Evolutionary conservation across 768 basidiomycete species (phyloP), one percentile per base, ranked within the genome.

Genomic region (Kondoa malvinella): DNA sequence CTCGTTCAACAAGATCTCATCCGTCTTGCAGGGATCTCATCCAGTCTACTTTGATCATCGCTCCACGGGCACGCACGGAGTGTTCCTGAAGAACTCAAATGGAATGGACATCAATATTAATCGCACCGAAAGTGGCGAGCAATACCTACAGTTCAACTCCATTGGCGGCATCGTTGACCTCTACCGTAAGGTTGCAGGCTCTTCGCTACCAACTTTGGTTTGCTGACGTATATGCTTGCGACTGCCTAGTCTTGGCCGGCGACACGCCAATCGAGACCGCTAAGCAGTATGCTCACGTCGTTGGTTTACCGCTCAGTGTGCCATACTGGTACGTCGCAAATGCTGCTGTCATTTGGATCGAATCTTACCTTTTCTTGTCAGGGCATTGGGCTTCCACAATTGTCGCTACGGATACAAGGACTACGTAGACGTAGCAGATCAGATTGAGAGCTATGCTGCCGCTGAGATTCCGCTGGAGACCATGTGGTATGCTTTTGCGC

Each of bases 31-130:
- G 77, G 83, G 86, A 2, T 84, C 82, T 70, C 86, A 87, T 72
- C 86, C 87, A 0, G 77, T 87, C 57, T 87, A 87, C 76, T 83
- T 85, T 58, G 86, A 87, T 69, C 85, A 87, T 67, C 81, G 86
- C 57, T 75, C 78, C 8, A 82, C 82, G 0, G 84, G 83, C 3
- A 85, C 85, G 0, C 86, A 87, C 76, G 86, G 82, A 16, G 86
- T 87, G 32, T 82, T 86, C 73, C 75, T 87, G 0, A 80, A 85
- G 65, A 86, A 83, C 74, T 83, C 85, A 12, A 83, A 86, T 71
- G 87, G 87, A 0, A 87, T 88, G 85, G 87, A 88, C 70, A 59
- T 59, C 27, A 59, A 59, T 14, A 79, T 88, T 78, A 87, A 87
- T 73, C 77, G 87, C 67, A 81, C 80, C 30, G 77, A 76, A 14